Percentiles rank a stretch among this genome's conserved stretches.
These are phyloP conservation scores for Tulasnella sp. DNA, from an alignment of 768 basidiomycete genomes.

Conservation along the genomic window DNA sequence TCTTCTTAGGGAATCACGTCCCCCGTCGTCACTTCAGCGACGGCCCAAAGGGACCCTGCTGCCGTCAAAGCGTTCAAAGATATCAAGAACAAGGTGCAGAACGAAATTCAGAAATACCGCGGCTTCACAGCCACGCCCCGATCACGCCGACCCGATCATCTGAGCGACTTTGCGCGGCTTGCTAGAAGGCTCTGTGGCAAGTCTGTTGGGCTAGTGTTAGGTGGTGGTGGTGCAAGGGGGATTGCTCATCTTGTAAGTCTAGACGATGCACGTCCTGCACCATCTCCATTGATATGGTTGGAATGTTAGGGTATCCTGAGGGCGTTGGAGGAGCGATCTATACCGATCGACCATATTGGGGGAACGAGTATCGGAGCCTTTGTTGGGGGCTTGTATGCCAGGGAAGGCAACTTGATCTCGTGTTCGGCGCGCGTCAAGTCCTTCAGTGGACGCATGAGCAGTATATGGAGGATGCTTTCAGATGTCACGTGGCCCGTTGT, in stretches of 20 bases:
- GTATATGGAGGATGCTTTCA: conserved; percentile 84
- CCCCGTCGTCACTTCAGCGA: too few relatives aligned
- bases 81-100: conserved; percentile 85
- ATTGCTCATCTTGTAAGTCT: conserved; percentile 49
- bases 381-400: conserved; percentile 88
- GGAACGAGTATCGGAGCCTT: conserved; percentile 89
- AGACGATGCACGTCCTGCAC: neutral
- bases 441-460: conserved; percentile 79
- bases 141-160: conserved; percentile 66
- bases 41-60: conserved; percentile 55
- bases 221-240: conserved; percentile 96
- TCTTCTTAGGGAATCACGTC: conserved; percentile 41
- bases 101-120: conserved; percentile 76
- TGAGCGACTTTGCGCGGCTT: conserved; percentile 83
- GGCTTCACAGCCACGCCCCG: conserved; percentile 46
- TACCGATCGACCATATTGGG: conserved; percentile 89
- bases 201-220: conserved; percentile 86
- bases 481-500: conserved; percentile 90
- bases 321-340: conserved; percentile 79
- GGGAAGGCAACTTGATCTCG: conserved; percentile 83
- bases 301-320: conserved; percentile 67
- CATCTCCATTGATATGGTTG: neutral
- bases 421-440: conserved; percentile 78
- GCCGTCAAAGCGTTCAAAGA: conserved; percentile 82
- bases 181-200: conserved; percentile 86